Conservation (phyloP, 2,329 filamentous ascomycete species). For the Phyllosticta citrichinensis region DNA sequence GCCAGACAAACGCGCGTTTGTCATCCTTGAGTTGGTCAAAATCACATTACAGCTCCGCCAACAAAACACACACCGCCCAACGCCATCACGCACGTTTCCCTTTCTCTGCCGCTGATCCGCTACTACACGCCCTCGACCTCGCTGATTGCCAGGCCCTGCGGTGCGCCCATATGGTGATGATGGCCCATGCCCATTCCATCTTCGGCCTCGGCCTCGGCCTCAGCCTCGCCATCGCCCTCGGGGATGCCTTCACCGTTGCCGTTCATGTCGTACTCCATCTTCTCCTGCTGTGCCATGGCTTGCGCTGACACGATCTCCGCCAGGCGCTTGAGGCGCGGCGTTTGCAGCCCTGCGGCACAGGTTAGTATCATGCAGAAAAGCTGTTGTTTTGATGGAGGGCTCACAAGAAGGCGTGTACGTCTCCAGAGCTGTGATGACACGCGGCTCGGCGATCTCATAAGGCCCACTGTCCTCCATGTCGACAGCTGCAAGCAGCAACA, state of each 20-base stretch:
- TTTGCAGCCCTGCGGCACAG: slow-evolving; percentile 68
- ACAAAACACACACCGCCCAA: not conserved
- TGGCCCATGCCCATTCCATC: not conserved
- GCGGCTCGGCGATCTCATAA: slow-evolving; percentile 95
- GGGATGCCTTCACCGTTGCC: slow-evolving; percentile 14
- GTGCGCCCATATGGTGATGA: slow-evolving; percentile 13
- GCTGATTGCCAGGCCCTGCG: slow-evolving; percentile 42
- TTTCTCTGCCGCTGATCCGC: not conserved
- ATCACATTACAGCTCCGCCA: not conserved
- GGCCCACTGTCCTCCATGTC: slow-evolving; percentile 99
- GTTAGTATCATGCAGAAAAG: not conserved
- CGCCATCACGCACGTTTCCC: not conserved
- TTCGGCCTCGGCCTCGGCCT: slow-evolving; percentile 32
- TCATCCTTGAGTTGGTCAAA: not conserved
- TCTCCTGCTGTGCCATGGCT: slow-evolving; percentile 91
- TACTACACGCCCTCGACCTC: slow-evolving; percentile 33
- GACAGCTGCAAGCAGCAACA: slow-evolving; percentile 82
- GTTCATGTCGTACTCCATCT: slow-evolving; percentile 48
- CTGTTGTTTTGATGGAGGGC: slow-evolving; percentile 26
- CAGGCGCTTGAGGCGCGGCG: slow-evolving; percentile 82
- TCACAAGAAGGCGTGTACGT: slow-evolving; percentile 97
- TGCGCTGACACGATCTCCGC: slow-evolving; percentile 98
- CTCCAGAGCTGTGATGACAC: slow-evolving; percentile 90
- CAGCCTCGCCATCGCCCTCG: not conserved
- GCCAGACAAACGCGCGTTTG: not conserved